Percentiles rank a stretch among this genome's conserved stretches.
Conservation (phyloP, 768 basidiomycete genomes). For the Artomyces pyxidatus region DNA sequence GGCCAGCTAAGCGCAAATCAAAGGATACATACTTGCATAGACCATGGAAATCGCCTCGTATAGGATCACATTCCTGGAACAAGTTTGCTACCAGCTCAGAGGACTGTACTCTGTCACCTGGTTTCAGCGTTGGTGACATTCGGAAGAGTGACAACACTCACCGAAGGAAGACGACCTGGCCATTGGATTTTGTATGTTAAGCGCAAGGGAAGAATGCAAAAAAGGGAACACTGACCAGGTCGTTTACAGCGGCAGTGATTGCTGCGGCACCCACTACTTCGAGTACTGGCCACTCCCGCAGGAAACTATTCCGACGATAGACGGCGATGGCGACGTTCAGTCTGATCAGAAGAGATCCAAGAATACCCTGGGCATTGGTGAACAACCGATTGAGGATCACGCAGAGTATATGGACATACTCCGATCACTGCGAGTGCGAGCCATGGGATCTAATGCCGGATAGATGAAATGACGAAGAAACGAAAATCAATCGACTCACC, state of each 20-base stretch:
- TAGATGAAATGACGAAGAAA: background rate
- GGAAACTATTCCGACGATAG: conserved; percentile 46
- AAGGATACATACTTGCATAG: conserved; percentile 70
- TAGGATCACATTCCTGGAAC: conserved; percentile 73
- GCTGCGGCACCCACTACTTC: conserved; percentile 58
- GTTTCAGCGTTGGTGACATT: background rate
- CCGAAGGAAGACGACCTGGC: conserved; percentile 63
- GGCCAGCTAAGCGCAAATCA: background rate
- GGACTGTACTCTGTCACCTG: conserved; percentile 45
- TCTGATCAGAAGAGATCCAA: conserved; percentile 58
- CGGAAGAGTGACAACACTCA: conserved; percentile 16
- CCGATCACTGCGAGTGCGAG: conserved; percentile 53
- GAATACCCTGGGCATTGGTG: conserved; percentile 39
- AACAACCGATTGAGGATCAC: background rate
- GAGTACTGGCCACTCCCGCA: conserved; percentile 53
- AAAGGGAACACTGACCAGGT: conserved; percentile 39
- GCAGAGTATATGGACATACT: conserved; percentile 31
- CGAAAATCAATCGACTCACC: conserved; percentile 27
- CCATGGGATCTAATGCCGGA: conserved; percentile 56
- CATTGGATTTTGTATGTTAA: background rate
- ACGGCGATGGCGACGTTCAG: conserved; percentile 59
- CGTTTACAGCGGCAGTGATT: conserved; percentile 63
- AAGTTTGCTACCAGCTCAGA: conserved; percentile 80
- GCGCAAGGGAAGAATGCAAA: background rate
- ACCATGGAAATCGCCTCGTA: conserved; percentile 60